Base-by-base conservation (phyloP, 2,329 filamentous ascomycete species). In the Microthyrium microscopicum region DNA sequence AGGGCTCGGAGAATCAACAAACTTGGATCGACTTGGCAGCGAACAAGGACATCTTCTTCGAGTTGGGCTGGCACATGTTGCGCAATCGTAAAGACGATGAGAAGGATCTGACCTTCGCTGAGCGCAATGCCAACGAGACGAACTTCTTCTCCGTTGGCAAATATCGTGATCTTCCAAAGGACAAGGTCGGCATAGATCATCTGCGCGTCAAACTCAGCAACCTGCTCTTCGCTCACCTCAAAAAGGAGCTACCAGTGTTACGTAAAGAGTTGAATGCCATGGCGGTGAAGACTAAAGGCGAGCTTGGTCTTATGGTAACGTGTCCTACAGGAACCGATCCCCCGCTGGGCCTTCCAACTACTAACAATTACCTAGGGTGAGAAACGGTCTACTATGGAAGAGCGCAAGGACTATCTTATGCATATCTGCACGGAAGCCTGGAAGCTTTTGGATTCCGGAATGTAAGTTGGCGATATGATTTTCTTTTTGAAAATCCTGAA, bases 201-300 rank as follows among this genome's bases (percentile, higher is more conserved):
- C 20, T 39, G 7, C 7, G 37, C 7, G n/a, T 11, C 9, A 22
- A 27, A 12, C 15, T 39, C 3, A 35, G 38, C 20, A 50, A 56
- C 1, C 44, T 76, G 0, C 52, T 75, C 4, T 42, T 44, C 20
- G 34, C 44, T 13, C 53, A 58, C 31, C 36, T 57, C 1, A 48
- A 46, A 19, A 15, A 25, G 5, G 21, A 37, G 18, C 35, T 37
- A n/a, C 29, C 31, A 15, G 34, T 21, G 7, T 54, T 77, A 0
- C 72, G 73, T 0, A 49, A 53, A 1, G 52, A 60, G 30, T 41
- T 2, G 15, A 39, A 1, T 57, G 54, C 9, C n/a, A 36, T n/a
- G 27, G 11, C 22, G 13, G 22, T 25, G 9, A 9, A 25, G 9
- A 16, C 9, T 15, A 9, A 18, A 29, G 16, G 27, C 15, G 8